These are phyloP conservation scores for Garcia nutans DNA, from an alignment of 345 rosid genomes.

Conservation along the genomic window DNA sequence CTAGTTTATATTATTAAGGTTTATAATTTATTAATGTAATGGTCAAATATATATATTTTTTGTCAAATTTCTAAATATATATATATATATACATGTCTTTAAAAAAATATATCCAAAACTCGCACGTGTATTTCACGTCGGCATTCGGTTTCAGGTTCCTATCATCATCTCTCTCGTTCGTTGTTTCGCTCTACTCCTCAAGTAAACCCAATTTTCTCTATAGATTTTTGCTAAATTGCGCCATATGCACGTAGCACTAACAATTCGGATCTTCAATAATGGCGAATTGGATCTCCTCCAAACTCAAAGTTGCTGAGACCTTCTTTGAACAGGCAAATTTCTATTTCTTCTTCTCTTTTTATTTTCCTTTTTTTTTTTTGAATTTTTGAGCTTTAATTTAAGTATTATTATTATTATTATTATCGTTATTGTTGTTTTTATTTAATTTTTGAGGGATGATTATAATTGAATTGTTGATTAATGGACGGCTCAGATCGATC, in stretches of 20 bases:
- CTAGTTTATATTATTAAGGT: too few relatives aligned
- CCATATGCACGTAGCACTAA: not conserved
- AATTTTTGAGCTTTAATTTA: slow-evolving; percentile 2
- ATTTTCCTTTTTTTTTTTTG: not conserved
- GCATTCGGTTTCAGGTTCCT: not conserved
- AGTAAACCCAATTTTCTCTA: not conserved
- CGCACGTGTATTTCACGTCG: not conserved
- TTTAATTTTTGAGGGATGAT: slow-evolving; percentile 1
- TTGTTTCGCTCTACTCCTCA: not conserved
- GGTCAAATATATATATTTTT: too few relatives aligned
- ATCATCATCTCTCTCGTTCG: not conserved
- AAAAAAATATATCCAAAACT: not conserved
- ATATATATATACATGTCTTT: too few relatives aligned
- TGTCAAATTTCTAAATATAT: too few relatives aligned
- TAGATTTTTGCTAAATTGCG: slow-evolving; percentile 10
- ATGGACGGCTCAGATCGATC: slow-evolving; percentile 66
- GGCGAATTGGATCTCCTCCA: slow-evolving; percentile 94
- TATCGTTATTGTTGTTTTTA: not conserved
- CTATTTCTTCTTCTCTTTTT: too few relatives aligned
- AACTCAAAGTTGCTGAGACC: slow-evolving; percentile 89
- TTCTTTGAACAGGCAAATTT: slow-evolving; percentile 69
- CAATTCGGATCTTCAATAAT: slow-evolving; percentile 29
- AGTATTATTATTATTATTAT: not conserved
- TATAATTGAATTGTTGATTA: slow-evolving; percentile 19
- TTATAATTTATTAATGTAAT: too few relatives aligned